Conservation (phyloP, 176 grass and related monocot species). For the Lolium perenne region DNA sequence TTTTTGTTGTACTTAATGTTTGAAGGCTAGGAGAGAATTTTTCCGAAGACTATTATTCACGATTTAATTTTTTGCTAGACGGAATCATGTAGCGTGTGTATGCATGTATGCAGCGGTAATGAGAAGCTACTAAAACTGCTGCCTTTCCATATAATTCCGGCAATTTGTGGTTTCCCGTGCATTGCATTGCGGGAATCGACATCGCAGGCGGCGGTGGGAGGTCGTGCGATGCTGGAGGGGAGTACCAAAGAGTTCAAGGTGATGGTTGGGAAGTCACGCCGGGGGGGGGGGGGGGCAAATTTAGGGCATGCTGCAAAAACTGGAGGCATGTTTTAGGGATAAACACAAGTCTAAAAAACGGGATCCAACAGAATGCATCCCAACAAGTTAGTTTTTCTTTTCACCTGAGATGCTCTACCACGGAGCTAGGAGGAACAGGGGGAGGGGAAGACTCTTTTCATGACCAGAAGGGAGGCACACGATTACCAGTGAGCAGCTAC, state of each 20-base stretch:
- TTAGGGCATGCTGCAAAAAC: no score
- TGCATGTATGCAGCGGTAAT: constrained; percentile 2
- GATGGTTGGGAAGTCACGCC: no score
- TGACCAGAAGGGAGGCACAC: constrained; percentile 42
- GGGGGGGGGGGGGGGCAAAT: no score
- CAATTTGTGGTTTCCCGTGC: constrained; percentile 39
- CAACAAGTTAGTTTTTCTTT: no score
- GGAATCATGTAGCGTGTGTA: constrained; percentile 25
- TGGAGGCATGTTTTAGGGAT: no score
- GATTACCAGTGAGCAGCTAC: constrained; percentile 61
- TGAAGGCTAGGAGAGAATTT: background rate
- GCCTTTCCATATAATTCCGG: constrained; percentile 34
- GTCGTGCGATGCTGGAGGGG: no score
- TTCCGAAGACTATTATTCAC: background rate
- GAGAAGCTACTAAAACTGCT: constrained; percentile 34
- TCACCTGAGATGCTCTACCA: no score
- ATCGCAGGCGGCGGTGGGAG: no score
- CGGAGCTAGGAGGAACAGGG: constrained; percentile 40
- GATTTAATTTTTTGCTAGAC: constrained; percentile 24
- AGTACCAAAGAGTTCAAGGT: no score
- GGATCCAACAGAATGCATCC: no score
- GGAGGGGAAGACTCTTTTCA: constrained; percentile 10
- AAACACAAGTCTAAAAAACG: no score
- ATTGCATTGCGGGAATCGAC: constrained; percentile 37
- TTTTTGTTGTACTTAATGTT: background rate